phyloP scores from a whole-genome alignment of 1,139 yeast genomes.

The Debaryomyces singareniensis region DNA sequence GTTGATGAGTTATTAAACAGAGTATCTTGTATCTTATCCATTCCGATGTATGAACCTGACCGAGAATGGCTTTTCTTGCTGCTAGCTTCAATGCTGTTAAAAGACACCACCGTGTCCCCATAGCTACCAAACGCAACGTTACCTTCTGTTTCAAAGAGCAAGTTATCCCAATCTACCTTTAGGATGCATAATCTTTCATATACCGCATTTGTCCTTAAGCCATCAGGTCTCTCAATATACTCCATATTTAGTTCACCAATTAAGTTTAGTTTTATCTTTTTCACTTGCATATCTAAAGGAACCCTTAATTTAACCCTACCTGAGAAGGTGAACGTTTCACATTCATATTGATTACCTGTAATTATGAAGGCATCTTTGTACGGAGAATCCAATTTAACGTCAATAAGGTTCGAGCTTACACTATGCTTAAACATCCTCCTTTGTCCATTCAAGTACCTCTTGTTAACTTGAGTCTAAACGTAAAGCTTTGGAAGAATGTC shows the following conservation, averaged over 20 bases:
- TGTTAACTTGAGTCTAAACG: too few species aligned
- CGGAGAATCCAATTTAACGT: conserved; percentile 38
- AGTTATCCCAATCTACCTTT: conserved; percentile 55
- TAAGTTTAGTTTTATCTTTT: conserved; percentile 39
- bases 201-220: conserved; percentile 36
- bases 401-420: conserved; percentile 24
- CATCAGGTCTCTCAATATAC: conserved; percentile 37
- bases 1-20: conserved; percentile 3
- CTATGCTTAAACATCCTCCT: conserved; percentile 18
- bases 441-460: background rate
- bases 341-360: conserved; percentile 53
- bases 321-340: conserved; percentile 45
- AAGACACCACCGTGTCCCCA: conserved; percentile 25
- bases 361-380: conserved; percentile 50
- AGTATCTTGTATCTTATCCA: background rate
- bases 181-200: conserved; percentile 46
- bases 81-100: conserved; percentile 7
- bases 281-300: conserved; percentile 45
- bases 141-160: conserved; percentile 45
- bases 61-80: conserved; percentile 2
- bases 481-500: too few species aligned
- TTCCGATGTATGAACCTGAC: background rate
- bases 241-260: conserved; percentile 52
- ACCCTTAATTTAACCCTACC: conserved; percentile 55
- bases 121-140: conserved; percentile 34